A percentile compares a stretch with the other conserved stretches of the same genome.
Conservation (phyloP, 306 rosid genomes). For the Vigna mungo region DNA sequence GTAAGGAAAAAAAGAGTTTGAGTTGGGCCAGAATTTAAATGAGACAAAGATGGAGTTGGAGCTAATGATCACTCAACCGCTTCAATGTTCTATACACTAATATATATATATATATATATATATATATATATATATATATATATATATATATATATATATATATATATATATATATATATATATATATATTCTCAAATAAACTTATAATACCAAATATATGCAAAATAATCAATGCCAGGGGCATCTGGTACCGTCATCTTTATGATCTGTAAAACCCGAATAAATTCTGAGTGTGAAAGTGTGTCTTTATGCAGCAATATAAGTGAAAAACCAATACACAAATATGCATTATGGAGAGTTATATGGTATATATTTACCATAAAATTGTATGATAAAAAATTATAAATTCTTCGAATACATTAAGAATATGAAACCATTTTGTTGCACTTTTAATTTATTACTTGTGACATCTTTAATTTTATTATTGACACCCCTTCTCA, state of each 20-base stretch:
- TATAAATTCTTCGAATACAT: background rate
- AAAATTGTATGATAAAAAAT: background rate
- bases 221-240: constrained; percentile 22
- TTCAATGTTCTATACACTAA: constrained; percentile 23
- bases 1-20: background rate
- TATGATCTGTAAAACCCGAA: constrained; percentile 43
- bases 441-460: background rate
- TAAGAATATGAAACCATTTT: background rate
- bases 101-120: background rate
- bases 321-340: constrained; percentile 20
- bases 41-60: background rate
- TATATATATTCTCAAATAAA: constrained; percentile 36
- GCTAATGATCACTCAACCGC: constrained; percentile 12
- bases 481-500: background rate
- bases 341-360: background rate
- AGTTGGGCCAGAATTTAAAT: background rate
- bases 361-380: background rate
- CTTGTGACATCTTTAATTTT: background rate
- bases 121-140: background rate
- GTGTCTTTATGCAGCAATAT: background rate
- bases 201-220: constrained; percentile 22
- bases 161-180: too few species aligned
- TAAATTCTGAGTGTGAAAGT: constrained; percentile 40
- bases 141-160: background rate
- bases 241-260: constrained; percentile 50